A percentile compares a stretch with the other conserved stretches of the same genome.
These are phyloP conservation scores for Pontederia paniculata DNA, from an alignment of 176 grass and related monocot species.

Conservation along the genomic window DNA sequence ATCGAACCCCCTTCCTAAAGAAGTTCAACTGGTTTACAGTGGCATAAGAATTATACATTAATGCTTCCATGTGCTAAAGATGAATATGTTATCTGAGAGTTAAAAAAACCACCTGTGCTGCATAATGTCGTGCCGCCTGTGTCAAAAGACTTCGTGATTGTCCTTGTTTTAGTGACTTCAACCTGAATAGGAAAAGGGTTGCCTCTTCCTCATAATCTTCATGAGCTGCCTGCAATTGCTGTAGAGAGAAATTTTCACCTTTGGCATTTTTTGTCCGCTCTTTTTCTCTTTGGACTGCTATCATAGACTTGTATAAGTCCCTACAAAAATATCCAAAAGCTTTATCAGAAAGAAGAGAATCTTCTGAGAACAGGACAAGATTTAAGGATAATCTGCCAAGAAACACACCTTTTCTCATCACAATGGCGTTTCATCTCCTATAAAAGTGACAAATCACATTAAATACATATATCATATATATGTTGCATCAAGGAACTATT, in stretches of 20 bases:
- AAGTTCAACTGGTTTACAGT: conserved; percentile 69
- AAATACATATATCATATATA: no score
- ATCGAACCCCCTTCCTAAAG: conserved; percentile 76
- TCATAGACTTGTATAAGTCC: conserved; percentile 49
- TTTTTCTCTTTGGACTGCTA: conserved; percentile 47
- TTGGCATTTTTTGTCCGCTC: conserved; percentile 41
- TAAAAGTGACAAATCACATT: no score
- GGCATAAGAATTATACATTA: background rate
- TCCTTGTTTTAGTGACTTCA: conserved; percentile 96
- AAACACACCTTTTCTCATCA: no score
- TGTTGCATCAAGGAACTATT: no score
- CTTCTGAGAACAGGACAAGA: background rate
- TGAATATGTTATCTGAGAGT: conserved; percentile 6
- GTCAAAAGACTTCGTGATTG: conserved; percentile 83
- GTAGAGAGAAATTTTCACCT: conserved; percentile 37
- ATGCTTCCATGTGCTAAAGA: background rate
- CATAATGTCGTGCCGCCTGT: conserved; percentile 90
- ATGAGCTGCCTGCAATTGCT: conserved; percentile 60
- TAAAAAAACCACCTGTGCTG: conserved; percentile 52
- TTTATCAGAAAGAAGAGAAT: conserved; percentile 12
- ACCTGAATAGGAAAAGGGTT: conserved; percentile 72
- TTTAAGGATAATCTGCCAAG: no score
- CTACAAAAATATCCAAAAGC: conserved; percentile 20
- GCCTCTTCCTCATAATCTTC: conserved; percentile 71
- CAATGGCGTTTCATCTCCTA: no score